Evolutionary conservation across 2,329 filamentous ascomycete genomes (phyloP).

Genomic region (Colletotrichum viniferum): DNA sequence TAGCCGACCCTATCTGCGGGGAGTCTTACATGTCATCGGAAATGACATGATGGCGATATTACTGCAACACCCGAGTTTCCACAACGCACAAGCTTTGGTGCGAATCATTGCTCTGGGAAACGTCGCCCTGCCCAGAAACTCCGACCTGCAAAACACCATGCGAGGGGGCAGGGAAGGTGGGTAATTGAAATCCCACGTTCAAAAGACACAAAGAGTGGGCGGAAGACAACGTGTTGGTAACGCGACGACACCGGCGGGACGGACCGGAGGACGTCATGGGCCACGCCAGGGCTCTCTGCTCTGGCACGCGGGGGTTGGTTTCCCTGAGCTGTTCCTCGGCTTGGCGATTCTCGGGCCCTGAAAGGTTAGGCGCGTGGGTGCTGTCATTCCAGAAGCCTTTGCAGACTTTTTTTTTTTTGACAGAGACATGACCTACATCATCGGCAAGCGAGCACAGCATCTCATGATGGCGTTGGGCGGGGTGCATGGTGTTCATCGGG

Average conservation of each 20-base stretch:
- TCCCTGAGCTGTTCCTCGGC: neutral
- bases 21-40: neutral
- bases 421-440: neutral
- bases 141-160: neutral
- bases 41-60: neutral
- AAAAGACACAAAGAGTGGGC: neutral
- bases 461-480: neutral
- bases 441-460: neutral
- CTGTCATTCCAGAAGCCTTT: neutral
- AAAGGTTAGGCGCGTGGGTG: neutral
- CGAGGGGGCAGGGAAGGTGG: neutral
- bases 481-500: neutral
- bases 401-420: too few relatives aligned
- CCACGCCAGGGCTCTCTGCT: neutral
- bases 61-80: neutral
- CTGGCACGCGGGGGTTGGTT: neutral
- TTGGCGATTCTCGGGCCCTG: neutral
- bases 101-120: neutral
- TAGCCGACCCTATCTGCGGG: neutral
- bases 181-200: neutral
- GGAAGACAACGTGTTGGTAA: neutral
- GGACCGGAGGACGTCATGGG: constrained; percentile 9
- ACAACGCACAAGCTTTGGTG: neutral
- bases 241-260: neutral
- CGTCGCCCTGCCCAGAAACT: neutral